Base-by-base conservation (phyloP, 768 basidiomycete genomes). In the Phylloporus arenicola region DNA sequence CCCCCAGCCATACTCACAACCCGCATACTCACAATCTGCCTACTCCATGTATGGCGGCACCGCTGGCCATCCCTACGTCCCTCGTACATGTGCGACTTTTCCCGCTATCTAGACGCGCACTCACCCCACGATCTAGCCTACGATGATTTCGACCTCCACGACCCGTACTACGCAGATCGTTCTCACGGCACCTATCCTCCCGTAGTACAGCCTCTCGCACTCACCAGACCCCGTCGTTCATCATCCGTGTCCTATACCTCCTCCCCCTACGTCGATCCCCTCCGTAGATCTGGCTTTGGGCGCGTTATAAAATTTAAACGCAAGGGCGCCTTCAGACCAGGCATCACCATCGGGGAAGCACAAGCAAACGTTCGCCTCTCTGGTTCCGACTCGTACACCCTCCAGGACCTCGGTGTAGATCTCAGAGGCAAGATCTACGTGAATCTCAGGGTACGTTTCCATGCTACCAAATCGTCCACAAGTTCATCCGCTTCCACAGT, bases 241-340 rank as follows among this genome's bases (percentile, higher is more conserved):
- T 59, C 73, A 60, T 69, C 68, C 30, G 47, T 76, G 43, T 72
- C 76, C 25, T 68, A 73, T 29, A 49, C 66, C 12, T 68, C 72
- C 22, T 62, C 68, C 30, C 58, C 70, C 30, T 31, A 69, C 56
- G 34, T 59, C 31, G 74, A 80, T 50, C 61, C 69, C n/a, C 79
- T 75, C 61, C 76, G 74, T 19, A 71, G 74, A 22, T 30, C 29
- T 11, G 71, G 76, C 13, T 76, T 74, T 56, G 71, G 76, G 24
- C 68, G 75, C 35, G 70, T 79, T 47, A 71, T 88, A 51, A 86
- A 84, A 63, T 88, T 88, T 70, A 86, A 83, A 68, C 79, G 82
- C 63, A 87, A 83, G 71, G 83, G 82, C 11, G 72, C 80, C 12
- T 78, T 85, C 61, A 70, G 75, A 45, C 73, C 79, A 19, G 86